Evolutionary conservation across 2,329 filamentous ascomycete genomes (phyloP).

Genomic region (Hypoxylon sp.): DNA sequence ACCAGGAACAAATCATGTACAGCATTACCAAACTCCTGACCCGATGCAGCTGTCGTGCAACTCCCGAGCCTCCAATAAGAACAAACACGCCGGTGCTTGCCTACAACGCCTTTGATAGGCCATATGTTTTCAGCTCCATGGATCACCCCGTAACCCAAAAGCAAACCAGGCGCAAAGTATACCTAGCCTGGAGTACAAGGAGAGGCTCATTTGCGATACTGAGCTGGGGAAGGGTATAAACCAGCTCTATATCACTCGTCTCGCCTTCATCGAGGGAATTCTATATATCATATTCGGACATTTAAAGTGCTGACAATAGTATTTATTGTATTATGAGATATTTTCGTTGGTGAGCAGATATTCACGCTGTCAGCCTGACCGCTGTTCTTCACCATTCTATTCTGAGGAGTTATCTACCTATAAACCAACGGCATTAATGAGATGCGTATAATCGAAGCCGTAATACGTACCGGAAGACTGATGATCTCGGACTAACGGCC

Average conservation of each 20-base stretch:
- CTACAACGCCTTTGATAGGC: constrained; percentile 7
- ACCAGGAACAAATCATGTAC: constrained; percentile 11
- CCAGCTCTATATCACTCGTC: not conserved
- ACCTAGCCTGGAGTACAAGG: not conserved
- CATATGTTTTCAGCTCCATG: constrained; percentile 1
- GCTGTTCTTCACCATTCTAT: not conserved
- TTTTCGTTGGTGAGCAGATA: not conserved
- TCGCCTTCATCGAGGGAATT: not conserved
- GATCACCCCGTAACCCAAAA: not conserved
- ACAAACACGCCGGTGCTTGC: not conserved
- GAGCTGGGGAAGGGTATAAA: not conserved
- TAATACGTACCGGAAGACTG: not conserved
- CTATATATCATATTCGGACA: not conserved
- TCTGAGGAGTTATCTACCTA: not conserved
- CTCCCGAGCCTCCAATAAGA: constrained; percentile 16
- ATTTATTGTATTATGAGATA: not conserved
- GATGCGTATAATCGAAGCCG: not conserved
- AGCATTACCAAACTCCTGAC: constrained; percentile 13
- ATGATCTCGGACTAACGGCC: constrained; percentile 4
- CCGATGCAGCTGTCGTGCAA: constrained; percentile 14
- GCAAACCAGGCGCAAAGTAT: not conserved
- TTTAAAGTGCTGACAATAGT: not conserved
- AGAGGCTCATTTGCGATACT: constrained; percentile 7
- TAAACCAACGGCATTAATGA: constrained; percentile 5
- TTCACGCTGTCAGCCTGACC: not conserved